Evolutionary conservation across 1,284 basidiomycete species (phyloP), one percentile per base, ranked within the genome.

Genomic region (Fomitopsis schrenkii): DNA sequence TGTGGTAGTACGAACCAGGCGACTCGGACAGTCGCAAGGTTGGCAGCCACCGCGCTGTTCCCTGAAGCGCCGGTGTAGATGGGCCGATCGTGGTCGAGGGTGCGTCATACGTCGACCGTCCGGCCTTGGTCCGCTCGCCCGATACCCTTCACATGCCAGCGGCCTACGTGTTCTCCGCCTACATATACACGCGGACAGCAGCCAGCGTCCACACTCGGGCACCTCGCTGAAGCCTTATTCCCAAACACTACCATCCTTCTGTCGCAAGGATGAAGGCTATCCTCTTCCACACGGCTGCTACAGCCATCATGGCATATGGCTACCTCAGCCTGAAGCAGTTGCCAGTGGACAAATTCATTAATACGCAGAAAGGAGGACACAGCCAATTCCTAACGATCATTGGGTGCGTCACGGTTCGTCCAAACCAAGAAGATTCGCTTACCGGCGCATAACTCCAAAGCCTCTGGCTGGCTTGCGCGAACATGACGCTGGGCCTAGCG

Each of bases 331-430:
- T 85, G 17, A 67, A 71, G 56, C 64, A 67, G 4, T 64, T 81
- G 15, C 64, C 73, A 7, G 71, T 79, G 19, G 72, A 79, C 62
- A 64, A 68, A 2, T 79, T 73, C 66, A 79, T 87, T 38, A 60
- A 65, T 3, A 63, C 65, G 1, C 83, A 84, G 67, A 83, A 80
- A 64, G 87, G 88, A 22, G 90, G 90, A 0, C 84, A 87, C 64
- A 80, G 81, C 54, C 87, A 88, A 70, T 93, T 83, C 69, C 74
- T 94, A 57, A 94, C 92, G 0, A 90, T 93, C 62, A 85, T 90
- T 74, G 89, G 88, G 90, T 88, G 65, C 44, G 79, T 26, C 22
- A 33, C 58, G 36, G 26, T 22, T 33, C 19, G 53, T 19, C 38
- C 19, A 44, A 5, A 57, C 3, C 28, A 19, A 22, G 30, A 33